Evolutionary conservation across 768 basidiomycete genomes (phyloP).

Genomic region (Collybia mongolica): DNA sequence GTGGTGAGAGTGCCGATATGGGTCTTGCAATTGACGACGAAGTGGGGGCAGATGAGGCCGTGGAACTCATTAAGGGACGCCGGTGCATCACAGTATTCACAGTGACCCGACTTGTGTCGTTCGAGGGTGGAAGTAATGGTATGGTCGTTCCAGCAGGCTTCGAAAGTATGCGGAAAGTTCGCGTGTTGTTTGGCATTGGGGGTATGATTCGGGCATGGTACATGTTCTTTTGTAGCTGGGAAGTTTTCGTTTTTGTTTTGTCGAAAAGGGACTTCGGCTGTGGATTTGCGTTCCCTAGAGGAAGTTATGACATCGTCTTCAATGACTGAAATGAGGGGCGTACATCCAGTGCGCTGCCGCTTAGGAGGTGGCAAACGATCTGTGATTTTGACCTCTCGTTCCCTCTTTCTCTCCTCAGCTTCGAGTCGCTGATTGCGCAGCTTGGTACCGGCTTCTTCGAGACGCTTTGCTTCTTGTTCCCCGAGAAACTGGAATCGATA

Average conservation of each 20-base stretch:
- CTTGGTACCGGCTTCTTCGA: constrained; percentile 61
- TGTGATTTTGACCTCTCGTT: constrained; percentile 73
- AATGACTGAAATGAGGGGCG: constrained; percentile 21
- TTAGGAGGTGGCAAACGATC: constrained; percentile 67
- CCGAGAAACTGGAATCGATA: constrained; percentile 43
- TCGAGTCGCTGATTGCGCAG: constrained; percentile 67
- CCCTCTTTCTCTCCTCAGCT: constrained; percentile 73
- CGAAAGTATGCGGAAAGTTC: constrained; percentile 41
- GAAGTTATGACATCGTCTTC: constrained; percentile 9
- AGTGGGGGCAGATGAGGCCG: constrained; percentile 4
- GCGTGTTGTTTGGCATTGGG: constrained; percentile 46
- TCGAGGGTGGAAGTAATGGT: constrained; percentile 31
- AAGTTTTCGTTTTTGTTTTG: constrained; percentile 72
- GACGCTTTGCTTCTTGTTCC: constrained; percentile 57
- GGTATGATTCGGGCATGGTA: constrained; percentile 52
- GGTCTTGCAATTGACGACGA: neutral
- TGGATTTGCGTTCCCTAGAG: constrained; percentile 32
- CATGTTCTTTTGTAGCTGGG: constrained; percentile 62
- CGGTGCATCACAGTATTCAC: constrained; percentile 48
- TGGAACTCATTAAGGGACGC: constrained; percentile 21
- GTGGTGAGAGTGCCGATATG: constrained; percentile 14
- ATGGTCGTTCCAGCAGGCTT: constrained; percentile 30
- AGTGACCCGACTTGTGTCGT: constrained; percentile 40
- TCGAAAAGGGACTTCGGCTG: constrained; percentile 73
- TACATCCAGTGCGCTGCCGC: constrained; percentile 58